Base-by-base conservation (phyloP, 2,329 filamentous ascomycete species). In the Sphaerostilbella broomeana region DNA sequence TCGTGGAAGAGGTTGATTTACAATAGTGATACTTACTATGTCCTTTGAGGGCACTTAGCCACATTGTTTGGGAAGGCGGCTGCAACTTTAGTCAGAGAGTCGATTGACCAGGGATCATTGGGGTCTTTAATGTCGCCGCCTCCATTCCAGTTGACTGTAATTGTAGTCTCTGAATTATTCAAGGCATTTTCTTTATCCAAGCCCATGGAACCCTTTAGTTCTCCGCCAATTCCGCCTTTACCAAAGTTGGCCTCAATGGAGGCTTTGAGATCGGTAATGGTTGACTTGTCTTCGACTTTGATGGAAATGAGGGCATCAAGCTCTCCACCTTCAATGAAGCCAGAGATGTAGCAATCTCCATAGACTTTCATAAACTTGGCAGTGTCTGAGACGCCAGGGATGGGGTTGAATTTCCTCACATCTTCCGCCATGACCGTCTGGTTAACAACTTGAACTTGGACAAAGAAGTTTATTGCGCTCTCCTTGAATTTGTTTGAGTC, bases 301-400 rank as follows among this genome's bases (percentile, higher is more conserved):
- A 22, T 24, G 13, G 25, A 18, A 24, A 46, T 32, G 2, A 28
- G 17, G 11, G 40, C 40, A 31, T 35, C 29, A 12, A 46, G 44
- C n/a, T 44, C 38, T 5, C 42, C 40, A 1, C 46, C 47, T 21
- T 44, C 38, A 4, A 46, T 22, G 26, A 46, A 46, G 2, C 44
- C 44, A 11, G 47, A 49, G 28, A 51, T 50, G 35, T 45, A 51
- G 43, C 40, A 41, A 12, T 43, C 38, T 2, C 47, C 49, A 16
- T 49, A 51, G 13, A 43, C 24, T 9, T 51, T 46, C 4, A 44
- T 30, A 28, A 47, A 48, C 13, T 43, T 32, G 6, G 25, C 26
- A 10, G 32, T 17, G n/a, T n/a, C n/a, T 12, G 35, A 33, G 1
- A 46, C 29, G 16, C 44, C 31, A 4, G 35, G n/a, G n/a, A 25